Evolutionary conservation across 768 basidiomycete species (phyloP).

Genomic region (Hygrophoropsis aurantiaca): DNA sequence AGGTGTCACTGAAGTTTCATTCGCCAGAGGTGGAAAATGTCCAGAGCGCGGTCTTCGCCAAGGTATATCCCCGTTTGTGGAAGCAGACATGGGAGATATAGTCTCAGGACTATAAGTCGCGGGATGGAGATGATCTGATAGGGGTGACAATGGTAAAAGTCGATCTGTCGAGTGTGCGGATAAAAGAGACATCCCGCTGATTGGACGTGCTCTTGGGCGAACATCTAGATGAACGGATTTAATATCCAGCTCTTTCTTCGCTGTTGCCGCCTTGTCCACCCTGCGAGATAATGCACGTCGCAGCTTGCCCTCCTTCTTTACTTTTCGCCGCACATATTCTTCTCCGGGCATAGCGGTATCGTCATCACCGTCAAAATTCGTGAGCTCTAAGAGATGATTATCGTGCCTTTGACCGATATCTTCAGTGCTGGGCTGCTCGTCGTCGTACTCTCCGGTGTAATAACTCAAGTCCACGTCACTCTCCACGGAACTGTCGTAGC

Average conservation of each 20-base stretch:
- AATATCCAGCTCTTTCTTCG: slow-evolving; percentile 12
- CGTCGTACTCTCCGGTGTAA: slow-evolving; percentile 35
- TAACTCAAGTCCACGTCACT: slow-evolving; percentile 43
- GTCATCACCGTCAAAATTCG: slow-evolving; percentile 78
- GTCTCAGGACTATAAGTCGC: slow-evolving; percentile 13
- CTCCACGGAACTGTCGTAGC: slow-evolving; percentile 27
- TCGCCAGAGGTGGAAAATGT: slow-evolving; percentile 3
- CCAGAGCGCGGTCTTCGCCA: background rate
- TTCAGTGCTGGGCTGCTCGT: slow-evolving; percentile 22
- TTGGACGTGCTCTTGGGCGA: background rate
- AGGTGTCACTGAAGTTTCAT: background rate
- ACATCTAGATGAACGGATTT: slow-evolving; percentile 1
- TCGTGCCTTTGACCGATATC: slow-evolving; percentile 41
- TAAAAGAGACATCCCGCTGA: background rate
- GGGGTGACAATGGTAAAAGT: slow-evolving; percentile 17
- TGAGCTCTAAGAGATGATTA: slow-evolving; percentile 59
- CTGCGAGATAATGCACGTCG: slow-evolving; percentile 48
- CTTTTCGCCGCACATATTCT: slow-evolving; percentile 43
- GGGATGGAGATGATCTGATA: slow-evolving; percentile 14
- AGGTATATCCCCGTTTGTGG: slow-evolving; percentile 9
- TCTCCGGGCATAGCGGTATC: slow-evolving; percentile 60
- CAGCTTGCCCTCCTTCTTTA: slow-evolving; percentile 64
- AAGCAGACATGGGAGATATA: slow-evolving; percentile 3
- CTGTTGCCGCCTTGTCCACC: slow-evolving; percentile 7
- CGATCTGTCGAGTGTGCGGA: slow-evolving; percentile 20